Evolutionary conservation across 345 rosid species (phyloP).

Genomic region (Populus nigra): DNA sequence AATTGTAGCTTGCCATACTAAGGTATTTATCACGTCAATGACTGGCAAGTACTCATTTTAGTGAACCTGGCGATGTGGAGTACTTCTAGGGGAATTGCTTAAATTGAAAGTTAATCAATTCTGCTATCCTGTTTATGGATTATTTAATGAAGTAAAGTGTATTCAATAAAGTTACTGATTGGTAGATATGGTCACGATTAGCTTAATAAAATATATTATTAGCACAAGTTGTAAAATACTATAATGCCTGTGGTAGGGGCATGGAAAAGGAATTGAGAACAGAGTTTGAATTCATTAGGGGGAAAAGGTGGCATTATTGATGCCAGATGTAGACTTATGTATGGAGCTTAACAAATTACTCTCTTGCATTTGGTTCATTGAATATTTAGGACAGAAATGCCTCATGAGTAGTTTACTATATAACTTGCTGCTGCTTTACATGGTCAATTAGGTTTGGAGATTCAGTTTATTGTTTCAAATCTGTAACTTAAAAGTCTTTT

Average conservation of each 20-base stretch:
- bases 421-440: background rate
- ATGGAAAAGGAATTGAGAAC: background rate
- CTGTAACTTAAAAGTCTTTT: background rate
- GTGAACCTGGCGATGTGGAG: background rate
- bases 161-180: background rate
- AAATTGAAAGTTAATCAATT: background rate
- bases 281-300: background rate
- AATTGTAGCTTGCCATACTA: background rate
- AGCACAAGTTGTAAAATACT: background rate
- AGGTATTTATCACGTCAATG: background rate
- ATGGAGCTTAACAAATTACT: background rate
- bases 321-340: background rate
- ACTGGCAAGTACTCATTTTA: background rate
- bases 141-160: background rate
- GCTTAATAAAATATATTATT: background rate
- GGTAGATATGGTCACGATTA: background rate
- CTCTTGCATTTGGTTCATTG: background rate
- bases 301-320: background rate
- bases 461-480: background rate
- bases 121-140: background rate
- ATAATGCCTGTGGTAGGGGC: background rate
- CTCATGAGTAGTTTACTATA: background rate
- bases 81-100: background rate
- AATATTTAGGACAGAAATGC: background rate
- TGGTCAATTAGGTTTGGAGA: background rate